phyloP scores from a whole-genome alignment of 2,329 filamentous ascomycete species.

The Trichothecium sympodiale region DNA sequence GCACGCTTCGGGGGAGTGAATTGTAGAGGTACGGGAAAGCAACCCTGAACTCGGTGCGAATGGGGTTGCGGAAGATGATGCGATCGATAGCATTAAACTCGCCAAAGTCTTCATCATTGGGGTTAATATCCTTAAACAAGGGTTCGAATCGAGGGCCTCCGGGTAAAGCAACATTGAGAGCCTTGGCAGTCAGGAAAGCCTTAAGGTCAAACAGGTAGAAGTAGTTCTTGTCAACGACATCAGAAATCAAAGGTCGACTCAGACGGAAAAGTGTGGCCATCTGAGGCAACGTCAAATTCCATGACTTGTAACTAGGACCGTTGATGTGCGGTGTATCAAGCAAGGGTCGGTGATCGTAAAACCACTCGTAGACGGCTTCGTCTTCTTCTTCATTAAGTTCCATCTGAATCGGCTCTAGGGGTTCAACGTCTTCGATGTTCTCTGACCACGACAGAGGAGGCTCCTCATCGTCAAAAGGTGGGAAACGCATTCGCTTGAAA shows the following conservation, averaged over 20 bases:
- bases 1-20: constrained; percentile 86
- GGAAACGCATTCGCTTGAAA: constrained; percentile 98
- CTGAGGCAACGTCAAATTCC: constrained; percentile 86
- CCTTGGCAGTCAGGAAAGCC: constrained; percentile 92
- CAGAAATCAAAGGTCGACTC: constrained; percentile 81
- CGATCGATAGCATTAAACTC: constrained; percentile 99
- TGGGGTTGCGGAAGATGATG: constrained; percentile 93
- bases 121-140: constrained; percentile 95
- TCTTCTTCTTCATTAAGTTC: constrained; percentile 94
- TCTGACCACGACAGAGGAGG: constrained; percentile 96
- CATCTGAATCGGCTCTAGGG: constrained; percentile 95
- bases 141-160: constrained; percentile 95
- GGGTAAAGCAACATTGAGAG: constrained; percentile 93
- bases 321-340: constrained; percentile 90
- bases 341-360: constrained; percentile 89
- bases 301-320: constrained; percentile 89
- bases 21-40: constrained; percentile 95
- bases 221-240: constrained; percentile 92
- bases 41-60: constrained; percentile 90
- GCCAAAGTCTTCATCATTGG: constrained; percentile 97
- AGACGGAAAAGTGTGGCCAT: constrained; percentile 94
- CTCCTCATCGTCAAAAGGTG: constrained; percentile 96
- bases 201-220: constrained; percentile 95
- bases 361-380: constrained; percentile 85
- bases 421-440: constrained; percentile 97